Percentiles rank a stretch among this genome's conserved stretches.
These are phyloP conservation scores for Taiozyma sp. DNA, from an alignment of 1,139 yeast genomes.

Conservation along the genomic window DNA sequence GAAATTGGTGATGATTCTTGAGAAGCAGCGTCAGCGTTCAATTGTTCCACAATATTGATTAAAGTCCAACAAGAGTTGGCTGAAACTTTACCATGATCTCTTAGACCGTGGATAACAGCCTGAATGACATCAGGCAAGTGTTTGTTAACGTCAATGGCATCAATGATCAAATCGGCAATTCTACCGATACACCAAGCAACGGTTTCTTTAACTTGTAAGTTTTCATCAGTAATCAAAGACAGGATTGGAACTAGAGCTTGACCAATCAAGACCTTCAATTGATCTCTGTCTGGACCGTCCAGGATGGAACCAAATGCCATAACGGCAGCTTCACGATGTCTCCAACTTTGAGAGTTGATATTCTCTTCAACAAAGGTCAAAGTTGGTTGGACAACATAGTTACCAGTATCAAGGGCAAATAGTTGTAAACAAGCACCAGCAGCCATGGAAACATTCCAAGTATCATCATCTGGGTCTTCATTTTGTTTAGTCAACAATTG, in stretches of 20 bases:
- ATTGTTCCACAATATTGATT: constrained; percentile 84
- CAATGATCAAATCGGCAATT: constrained; percentile 82
- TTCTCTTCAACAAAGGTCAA: constrained; percentile 76
- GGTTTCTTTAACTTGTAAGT: constrained; percentile 88
- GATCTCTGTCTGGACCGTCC: constrained; percentile 86
- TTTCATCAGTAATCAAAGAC: constrained; percentile 62
- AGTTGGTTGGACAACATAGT: constrained; percentile 80
- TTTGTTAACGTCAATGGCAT: constrained; percentile 59
- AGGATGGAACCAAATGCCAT: constrained; percentile 98
- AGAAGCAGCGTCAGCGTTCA: constrained; percentile 52
- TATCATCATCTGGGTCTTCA: constrained; percentile 87
- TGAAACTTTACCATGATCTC: constrained; percentile 87
- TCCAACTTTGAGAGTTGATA: constrained; percentile 62
- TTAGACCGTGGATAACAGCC: constrained; percentile 71
- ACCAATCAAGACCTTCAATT: constrained; percentile 58
- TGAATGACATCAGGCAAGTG: constrained; percentile 66
- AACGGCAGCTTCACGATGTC: constrained; percentile 92
- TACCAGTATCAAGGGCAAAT: constrained; percentile 87
- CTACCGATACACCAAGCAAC: constrained; percentile 99
- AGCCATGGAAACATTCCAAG: constrained; percentile 98
- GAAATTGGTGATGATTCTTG: constrained; percentile 62
- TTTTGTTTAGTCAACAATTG: constrained; percentile 80
- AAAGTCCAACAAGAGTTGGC: constrained; percentile 98
- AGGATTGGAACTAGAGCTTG: constrained; percentile 83
- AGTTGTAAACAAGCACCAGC: constrained; percentile 96